Conservation (phyloP, 257 asterid genomes). For the Ballota nigra region DNA sequence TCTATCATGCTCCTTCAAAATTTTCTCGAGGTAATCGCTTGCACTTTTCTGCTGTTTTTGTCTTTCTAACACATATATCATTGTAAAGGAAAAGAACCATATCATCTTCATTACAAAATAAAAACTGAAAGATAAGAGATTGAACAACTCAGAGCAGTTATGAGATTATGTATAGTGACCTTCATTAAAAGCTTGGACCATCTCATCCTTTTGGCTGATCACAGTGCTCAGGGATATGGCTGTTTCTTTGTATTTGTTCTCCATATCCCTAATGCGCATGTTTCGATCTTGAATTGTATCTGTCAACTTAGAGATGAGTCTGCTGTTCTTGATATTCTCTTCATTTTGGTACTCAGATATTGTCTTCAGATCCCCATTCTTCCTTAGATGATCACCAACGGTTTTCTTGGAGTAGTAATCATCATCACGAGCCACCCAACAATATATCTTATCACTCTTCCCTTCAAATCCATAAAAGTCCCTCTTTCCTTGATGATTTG, state of each 20-base stretch:
- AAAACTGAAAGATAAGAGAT: not conserved
- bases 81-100: constrained; percentile 4
- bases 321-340: constrained; percentile 30
- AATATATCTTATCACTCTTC: constrained; percentile 24
- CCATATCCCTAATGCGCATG: constrained; percentile 35
- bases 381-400: constrained; percentile 32
- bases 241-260: constrained; percentile 44
- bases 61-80: constrained; percentile 28
- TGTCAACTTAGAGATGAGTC: constrained; percentile 32
- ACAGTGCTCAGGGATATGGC: constrained; percentile 26
- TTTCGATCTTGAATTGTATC: constrained; percentile 28
- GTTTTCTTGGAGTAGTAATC: constrained; percentile 23
- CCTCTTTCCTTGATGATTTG: constrained; percentile 34
- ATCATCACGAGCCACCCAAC: constrained; percentile 42
- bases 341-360: constrained; percentile 34
- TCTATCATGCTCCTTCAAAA: constrained; percentile 31
- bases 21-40: constrained; percentile 23
- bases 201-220: constrained; percentile 38
- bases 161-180: constrained; percentile 31
- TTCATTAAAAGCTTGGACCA: constrained; percentile 36
- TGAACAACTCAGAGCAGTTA: not conserved
- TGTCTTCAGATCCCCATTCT: constrained; percentile 37
- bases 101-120: not conserved
- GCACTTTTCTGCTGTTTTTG: constrained; percentile 33
- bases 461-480: constrained; percentile 23